Conservation (phyloP, 148 eudicot species). For the Camellia sinensis region DNA sequence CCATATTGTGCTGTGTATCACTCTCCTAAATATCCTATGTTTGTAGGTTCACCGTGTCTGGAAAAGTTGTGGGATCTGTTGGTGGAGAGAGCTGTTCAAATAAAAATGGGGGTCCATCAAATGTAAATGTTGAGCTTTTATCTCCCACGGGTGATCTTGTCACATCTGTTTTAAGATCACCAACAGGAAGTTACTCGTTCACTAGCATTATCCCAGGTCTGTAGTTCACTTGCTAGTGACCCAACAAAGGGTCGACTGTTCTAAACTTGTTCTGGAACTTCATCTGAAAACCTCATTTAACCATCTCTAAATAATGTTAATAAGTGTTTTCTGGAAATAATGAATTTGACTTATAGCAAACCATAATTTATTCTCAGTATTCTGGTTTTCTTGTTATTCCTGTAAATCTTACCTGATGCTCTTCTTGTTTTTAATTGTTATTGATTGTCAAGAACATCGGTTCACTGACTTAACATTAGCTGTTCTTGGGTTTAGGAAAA, state of each 20-base stretch:
- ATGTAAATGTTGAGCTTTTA: conserved; percentile 79
- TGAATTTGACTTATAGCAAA: background rate
- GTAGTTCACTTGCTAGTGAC: conserved; percentile 5
- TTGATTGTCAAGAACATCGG: background rate
- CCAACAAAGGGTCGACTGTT: background rate
- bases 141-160: conserved; percentile 56
- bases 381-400: background rate
- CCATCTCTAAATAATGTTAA: background rate
- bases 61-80: conserved; percentile 83
- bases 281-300: conserved; percentile 4
- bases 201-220: conserved; percentile 77
- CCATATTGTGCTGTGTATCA: background rate
- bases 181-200: conserved; percentile 71
- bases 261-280: background rate
- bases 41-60: conserved; percentile 78
- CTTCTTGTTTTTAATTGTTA: background rate
- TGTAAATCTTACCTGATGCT: background rate
- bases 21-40: conserved; percentile 8
- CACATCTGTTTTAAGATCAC: conserved; percentile 67
- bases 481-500: conserved; percentile 54
- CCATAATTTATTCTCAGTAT: background rate
- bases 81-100: conserved; percentile 76
- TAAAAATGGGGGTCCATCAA: conserved; percentile 80
- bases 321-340: background rate
- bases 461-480: background rate